These are phyloP conservation scores for Yamadazyma atlantica DNA, from an alignment of 1,139 yeast species.

Conservation along the genomic window DNA sequence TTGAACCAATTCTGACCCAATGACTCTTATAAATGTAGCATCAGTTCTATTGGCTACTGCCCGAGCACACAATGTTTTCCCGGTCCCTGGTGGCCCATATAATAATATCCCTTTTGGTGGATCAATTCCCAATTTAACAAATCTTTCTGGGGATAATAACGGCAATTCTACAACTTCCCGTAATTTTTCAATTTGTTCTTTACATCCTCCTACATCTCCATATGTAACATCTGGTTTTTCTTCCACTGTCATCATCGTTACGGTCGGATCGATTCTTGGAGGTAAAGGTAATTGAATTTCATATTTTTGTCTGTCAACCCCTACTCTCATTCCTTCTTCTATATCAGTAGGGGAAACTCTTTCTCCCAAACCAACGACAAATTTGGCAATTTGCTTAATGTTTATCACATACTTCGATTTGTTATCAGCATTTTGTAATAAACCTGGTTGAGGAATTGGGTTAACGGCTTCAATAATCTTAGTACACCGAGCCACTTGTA, in stretches of 20 bases:
- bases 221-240: constrained; percentile 94
- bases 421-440: constrained; percentile 64
- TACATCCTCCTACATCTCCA: constrained; percentile 95
- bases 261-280: constrained; percentile 95
- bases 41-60: constrained; percentile 99
- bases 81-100: constrained; percentile 99
- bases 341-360: constrained; percentile 97
- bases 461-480: constrained; percentile 76
- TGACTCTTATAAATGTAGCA: constrained; percentile 95
- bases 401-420: constrained; percentile 92
- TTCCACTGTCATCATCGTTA: constrained; percentile 99
- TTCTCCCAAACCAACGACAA: constrained; percentile 95
- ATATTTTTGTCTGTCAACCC: constrained; percentile 95
- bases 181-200: constrained; percentile 94
- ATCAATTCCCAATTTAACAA: constrained; percentile 93
- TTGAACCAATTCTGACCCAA: constrained; percentile 96
- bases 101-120: constrained; percentile 96
- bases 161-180: constrained; percentile 98
- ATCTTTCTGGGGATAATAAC: constrained; percentile 89
- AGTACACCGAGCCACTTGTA: constrained; percentile 98
- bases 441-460: constrained; percentile 37
- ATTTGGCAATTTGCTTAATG: constrained; percentile 96
- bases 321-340: constrained; percentile 99
- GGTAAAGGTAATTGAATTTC: constrained; percentile 96
- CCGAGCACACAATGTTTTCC: constrained; percentile 95